phyloP scores from a whole-genome alignment of 192 early-diverging fungal genomes.

The Backusella morwellensis region DNA sequence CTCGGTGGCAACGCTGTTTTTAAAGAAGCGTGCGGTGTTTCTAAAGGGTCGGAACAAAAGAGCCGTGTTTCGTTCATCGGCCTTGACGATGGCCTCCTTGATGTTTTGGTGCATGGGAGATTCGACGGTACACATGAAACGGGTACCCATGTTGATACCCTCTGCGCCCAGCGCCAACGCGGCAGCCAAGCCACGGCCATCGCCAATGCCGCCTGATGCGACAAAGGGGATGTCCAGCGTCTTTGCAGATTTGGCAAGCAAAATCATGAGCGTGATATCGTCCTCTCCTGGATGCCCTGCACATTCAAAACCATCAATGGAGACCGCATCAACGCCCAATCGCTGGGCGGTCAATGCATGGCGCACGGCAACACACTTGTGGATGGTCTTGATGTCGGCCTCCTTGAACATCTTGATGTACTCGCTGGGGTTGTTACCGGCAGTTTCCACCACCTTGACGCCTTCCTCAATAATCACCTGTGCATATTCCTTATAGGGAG shows the following conservation, averaged over 20 bases:
- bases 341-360: conserved; percentile 67
- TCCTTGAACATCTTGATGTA: conserved; percentile 73
- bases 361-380: conserved; percentile 77
- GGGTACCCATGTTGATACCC: conserved; percentile 82
- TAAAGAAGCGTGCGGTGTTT: conserved; percentile 75
- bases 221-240: conserved; percentile 69
- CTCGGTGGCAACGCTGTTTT: conserved; percentile 65
- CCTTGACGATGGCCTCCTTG: too few species aligned
- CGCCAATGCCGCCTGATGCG: conserved; percentile 76
- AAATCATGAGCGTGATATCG: conserved; percentile 68
- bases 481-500: conserved; percentile 73
- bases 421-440: conserved; percentile 77
- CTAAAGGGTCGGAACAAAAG: conserved; percentile 72
- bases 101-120: too few species aligned
- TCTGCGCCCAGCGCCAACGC: conserved; percentile 51
- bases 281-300: conserved; percentile 86
- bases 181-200: conserved; percentile 75
- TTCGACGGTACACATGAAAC: conserved; percentile 86
- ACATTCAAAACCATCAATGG: conserved; percentile 84
- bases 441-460: conserved; percentile 81
- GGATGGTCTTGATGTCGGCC: conserved; percentile 63
- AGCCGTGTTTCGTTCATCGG: conserved; percentile 58
- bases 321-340: conserved; percentile 66
- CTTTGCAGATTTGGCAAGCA: conserved; percentile 71
- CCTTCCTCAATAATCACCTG: conserved; percentile 72